These are phyloP conservation scores for Metschnikowia kunwiensis DNA, from an alignment of 805 yeast species.

Conservation along the genomic window DNA sequence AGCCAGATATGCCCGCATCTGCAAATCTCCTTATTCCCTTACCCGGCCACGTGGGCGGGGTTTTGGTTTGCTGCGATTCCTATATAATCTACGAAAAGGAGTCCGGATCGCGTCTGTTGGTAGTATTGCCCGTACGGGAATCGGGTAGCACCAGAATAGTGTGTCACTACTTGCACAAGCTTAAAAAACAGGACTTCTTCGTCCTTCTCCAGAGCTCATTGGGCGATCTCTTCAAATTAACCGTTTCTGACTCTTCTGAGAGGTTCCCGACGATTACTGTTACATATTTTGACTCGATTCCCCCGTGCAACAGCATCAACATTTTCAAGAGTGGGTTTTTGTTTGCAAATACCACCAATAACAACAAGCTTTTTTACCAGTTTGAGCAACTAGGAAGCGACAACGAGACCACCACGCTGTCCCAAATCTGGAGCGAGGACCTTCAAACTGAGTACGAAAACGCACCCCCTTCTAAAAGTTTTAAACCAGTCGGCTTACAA, in stretches of 20 bases:
- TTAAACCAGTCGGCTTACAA: constrained; percentile 39
- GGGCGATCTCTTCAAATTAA: constrained; percentile 72
- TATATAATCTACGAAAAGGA: constrained; percentile 49
- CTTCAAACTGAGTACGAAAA: constrained; percentile 1
- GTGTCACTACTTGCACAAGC: constrained; percentile 59
- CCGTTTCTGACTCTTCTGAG: constrained; percentile 33
- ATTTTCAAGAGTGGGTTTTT: constrained; percentile 75
- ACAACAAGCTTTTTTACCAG: constrained; percentile 70
- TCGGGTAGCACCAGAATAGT: constrained; percentile 38
- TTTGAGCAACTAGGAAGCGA: constrained; percentile 71
- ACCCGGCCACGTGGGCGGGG: constrained; percentile 72
- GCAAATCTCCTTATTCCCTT: constrained; percentile 59
- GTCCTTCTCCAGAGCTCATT: constrained; percentile 62
- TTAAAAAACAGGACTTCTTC: constrained; percentile 60
- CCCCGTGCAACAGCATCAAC: constrained; percentile 50
- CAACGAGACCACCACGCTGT: constrained; percentile 26
- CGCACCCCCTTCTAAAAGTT: constrained; percentile 1
- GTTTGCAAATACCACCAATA: constrained; percentile 60
- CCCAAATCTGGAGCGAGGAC: constrained; percentile 6
- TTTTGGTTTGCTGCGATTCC: constrained; percentile 59
- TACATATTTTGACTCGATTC: constrained; percentile 75
- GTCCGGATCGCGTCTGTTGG: constrained; percentile 25
- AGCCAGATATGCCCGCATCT: constrained; percentile 21
- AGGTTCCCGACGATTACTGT: constrained; percentile 28
- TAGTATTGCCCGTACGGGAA: constrained; percentile 56